Conservation (phyloP, 2,329 filamentous ascomycete species). For the Neofusicoccum umdonicola region DNA sequence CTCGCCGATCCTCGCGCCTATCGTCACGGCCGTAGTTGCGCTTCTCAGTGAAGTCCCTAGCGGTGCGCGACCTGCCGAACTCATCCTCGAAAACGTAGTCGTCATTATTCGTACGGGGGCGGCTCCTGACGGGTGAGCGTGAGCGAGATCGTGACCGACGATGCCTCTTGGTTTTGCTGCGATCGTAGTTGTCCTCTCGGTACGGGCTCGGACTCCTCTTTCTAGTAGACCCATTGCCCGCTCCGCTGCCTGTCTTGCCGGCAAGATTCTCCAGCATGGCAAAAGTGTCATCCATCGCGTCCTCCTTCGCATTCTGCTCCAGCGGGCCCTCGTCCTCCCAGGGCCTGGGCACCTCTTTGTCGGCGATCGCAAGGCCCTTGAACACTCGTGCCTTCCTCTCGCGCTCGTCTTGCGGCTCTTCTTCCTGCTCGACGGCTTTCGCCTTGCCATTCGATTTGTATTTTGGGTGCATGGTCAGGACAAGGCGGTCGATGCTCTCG, state of each 20-base stretch:
- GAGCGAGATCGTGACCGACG: constrained; percentile 52
- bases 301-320: constrained; percentile 46
- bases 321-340: constrained; percentile 42
- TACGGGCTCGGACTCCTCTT: constrained; percentile 62
- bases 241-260: constrained; percentile 56
- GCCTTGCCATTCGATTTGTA: constrained; percentile 60
- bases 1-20: constrained; percentile 23
- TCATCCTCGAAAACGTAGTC: constrained; percentile 60
- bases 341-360: constrained; percentile 60
- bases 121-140: constrained; percentile 31
- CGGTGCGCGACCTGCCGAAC: constrained; percentile 50
- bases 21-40: constrained; percentile 22
- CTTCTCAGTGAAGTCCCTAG: constrained; percentile 35
- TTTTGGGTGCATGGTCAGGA: constrained; percentile 86
- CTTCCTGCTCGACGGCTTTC: constrained; percentile 32
- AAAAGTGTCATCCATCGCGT: constrained; percentile 88
- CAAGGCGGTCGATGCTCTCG: constrained; percentile 85
- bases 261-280: constrained; percentile 86
- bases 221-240: constrained; percentile 45
- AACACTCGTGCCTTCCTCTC: constrained; percentile 85
- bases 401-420: constrained; percentile 45
- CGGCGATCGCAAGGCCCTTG: constrained; percentile 81
- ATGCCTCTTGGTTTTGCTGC: constrained; percentile 40
- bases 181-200: constrained; percentile 45
- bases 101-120: constrained; percentile 44